Base-by-base conservation (phyloP, 2,329 filamentous ascomycete species). In the Fusarium buxicola region DNA sequence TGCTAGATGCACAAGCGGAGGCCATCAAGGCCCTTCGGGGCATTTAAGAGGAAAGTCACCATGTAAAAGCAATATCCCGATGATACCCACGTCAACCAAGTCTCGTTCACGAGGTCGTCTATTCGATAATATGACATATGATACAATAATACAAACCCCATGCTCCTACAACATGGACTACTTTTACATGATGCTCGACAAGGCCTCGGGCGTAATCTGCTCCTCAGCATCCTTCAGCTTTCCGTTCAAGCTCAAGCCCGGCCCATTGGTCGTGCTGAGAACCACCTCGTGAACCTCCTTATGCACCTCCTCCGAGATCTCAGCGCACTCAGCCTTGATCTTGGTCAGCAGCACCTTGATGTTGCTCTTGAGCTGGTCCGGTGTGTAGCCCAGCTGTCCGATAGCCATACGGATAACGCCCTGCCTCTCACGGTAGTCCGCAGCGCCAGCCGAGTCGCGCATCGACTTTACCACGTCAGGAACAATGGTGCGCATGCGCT, bases 371-470 rank as follows among this genome's bases (percentile, higher is more conserved):
- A 99, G 79, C 84, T 95, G 88, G 70, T 95, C 89, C 4, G 95
- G 93, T 7, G 92, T 92, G 78, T 96, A 96, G 2, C 87, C 90
- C 73, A 99, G 78, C 79, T 97, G 93, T 6, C 94, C 95, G 60
- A 99, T 86, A n/a, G 93, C 89, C 83, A 98, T 86, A 58, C 94
- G 85, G 52, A 99, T 86, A 27, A 95, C 92, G 13, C 93, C 95
- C 66, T 89, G 78, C 67, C 90, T 85, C 81, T 99, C 95, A 73
- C 92, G 88, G 80, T 97, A 99, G 68, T 94, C 88, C 49, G 89
- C 91, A 50, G 89, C 92, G 60, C 94, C 93, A 12, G 92, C 87
- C 77, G 97, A 88, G 66, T 94, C 92, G 70, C 86, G 86, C 71
- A 99, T 91, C 30, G 88, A 84, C n/a, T 82, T 77, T 50, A 84